Percentiles rank a stretch among this genome's conserved stretches.
phyloP scores from a whole-genome alignment of 768 basidiomycete species.

The Heimioporus sp. region DNA sequence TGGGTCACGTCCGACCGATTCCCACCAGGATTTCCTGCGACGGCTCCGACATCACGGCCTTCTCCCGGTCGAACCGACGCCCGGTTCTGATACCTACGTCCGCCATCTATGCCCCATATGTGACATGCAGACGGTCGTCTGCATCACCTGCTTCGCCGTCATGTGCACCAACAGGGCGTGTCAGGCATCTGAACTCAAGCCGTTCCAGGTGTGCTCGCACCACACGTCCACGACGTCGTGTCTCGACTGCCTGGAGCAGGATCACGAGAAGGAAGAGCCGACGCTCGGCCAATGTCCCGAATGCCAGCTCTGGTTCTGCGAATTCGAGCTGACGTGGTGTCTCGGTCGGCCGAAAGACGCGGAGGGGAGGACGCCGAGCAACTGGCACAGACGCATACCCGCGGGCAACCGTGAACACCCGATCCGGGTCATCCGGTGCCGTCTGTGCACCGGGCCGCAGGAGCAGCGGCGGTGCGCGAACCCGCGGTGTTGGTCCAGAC shows the following conservation, averaged over 20 bases:
- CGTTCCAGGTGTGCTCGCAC: constrained; percentile 16
- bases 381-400: not conserved
- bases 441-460: not conserved
- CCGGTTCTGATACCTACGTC: not conserved
- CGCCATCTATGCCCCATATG: constrained; percentile 14
- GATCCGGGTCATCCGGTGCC: constrained; percentile 12
- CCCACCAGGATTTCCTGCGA: constrained; percentile 12
- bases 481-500: constrained; percentile 18
- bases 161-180: constrained; percentile 19
- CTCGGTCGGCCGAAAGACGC: constrained; percentile 15
- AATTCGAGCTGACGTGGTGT: constrained; percentile 22
- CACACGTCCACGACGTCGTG: constrained; percentile 11
- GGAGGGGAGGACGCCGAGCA: not conserved
- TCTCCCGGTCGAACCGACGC: not conserved
- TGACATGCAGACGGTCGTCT: not conserved
- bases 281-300: constrained; percentile 18
- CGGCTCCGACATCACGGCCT: constrained; percentile 12
- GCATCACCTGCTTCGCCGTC: constrained; percentile 9
- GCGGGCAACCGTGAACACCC: constrained; percentile 12
- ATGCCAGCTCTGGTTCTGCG: constrained; percentile 22
- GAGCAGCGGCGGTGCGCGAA: constrained; percentile 14
- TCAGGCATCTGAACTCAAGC: constrained; percentile 11
- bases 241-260: constrained; percentile 6
- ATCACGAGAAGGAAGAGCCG: not conserved
- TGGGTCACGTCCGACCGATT: not conserved